Conservation (phyloP, 805 yeast genomes). For the Metschnikowia reukaufii region DNA sequence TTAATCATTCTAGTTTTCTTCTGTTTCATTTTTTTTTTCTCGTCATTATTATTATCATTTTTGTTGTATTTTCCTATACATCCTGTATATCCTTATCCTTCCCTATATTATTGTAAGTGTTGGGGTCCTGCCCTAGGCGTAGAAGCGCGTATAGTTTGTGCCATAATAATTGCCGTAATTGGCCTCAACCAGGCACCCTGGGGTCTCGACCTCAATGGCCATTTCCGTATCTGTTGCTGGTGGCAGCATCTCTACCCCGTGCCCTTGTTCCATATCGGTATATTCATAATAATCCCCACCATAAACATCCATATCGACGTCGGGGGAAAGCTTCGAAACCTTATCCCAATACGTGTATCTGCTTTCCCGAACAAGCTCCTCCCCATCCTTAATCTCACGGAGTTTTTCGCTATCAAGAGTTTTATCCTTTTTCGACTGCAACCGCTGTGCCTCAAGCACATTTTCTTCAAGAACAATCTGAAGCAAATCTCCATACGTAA, state of each 20-base stretch:
- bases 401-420: constrained; percentile 11
- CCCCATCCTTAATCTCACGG: constrained; percentile 19
- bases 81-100: too few relatives aligned
- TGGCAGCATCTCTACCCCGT: too few relatives aligned
- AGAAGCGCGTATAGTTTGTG: constrained; percentile 1
- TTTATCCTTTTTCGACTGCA: constrained; percentile 15
- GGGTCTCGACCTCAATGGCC: background rate
- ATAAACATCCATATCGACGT: constrained; percentile 18
- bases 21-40: too few relatives aligned
- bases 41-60: too few relatives aligned
- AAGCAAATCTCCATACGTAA: constrained; percentile 26
- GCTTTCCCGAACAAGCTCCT: constrained; percentile 22
- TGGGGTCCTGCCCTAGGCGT: background rate
- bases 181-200: constrained; percentile 9
- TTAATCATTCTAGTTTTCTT: too few relatives aligned
- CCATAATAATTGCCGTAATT: constrained; percentile 17
- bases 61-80: too few relatives aligned
- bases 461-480: constrained; percentile 30
- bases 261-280: too few relatives aligned
- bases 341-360: constrained; percentile 41
- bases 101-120: too few relatives aligned
- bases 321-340: constrained; percentile 23
- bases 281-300: background rate
- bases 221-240: constrained; percentile 6
- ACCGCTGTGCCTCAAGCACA: constrained; percentile 19